Evolutionary conservation across 768 basidiomycete species (phyloP).

Genomic region (Pleurotus cornucopiae): DNA sequence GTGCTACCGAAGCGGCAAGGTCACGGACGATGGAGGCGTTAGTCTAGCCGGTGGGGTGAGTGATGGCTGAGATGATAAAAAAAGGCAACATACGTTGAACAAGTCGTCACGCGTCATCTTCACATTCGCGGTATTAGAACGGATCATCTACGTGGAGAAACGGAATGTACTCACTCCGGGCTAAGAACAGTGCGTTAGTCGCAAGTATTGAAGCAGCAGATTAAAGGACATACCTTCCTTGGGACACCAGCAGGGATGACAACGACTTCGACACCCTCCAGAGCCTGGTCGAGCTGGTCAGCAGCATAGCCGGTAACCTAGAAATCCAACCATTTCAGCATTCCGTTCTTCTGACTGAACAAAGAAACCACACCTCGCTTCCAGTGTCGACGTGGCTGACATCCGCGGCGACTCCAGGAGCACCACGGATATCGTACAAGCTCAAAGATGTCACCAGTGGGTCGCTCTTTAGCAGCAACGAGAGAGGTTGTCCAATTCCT

Average conservation of each 20-base stretch:
- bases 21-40: constrained; percentile 98
- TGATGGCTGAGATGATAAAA: neutral
- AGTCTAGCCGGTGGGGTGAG: constrained; percentile 47
- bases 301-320: constrained; percentile 80
- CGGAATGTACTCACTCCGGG: constrained; percentile 66
- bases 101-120: constrained; percentile 97
- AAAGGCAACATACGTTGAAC: constrained; percentile 68
- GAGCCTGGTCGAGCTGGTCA: constrained; percentile 84
- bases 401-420: constrained; percentile 96
- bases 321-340: constrained; percentile 11
- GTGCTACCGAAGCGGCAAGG: constrained; percentile 84
- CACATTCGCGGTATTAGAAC: constrained; percentile 20
- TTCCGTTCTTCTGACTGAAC: constrained; percentile 10
- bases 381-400: constrained; percentile 90
- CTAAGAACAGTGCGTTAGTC: constrained; percentile 37
- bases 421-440: constrained; percentile 93
- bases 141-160: constrained; percentile 6
- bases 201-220: constrained; percentile 2
- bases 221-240: constrained; percentile 66
- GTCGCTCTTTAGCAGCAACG: constrained; percentile 89
- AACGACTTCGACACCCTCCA: constrained; percentile 87
- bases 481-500: constrained; percentile 98
- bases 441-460: constrained; percentile 82
- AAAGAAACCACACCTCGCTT: constrained; percentile 57
- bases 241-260: constrained; percentile 99